These are phyloP conservation scores for Phaeophleospora eucalypticola DNA, from an alignment of 2,329 filamentous ascomycete genomes.

Conservation along the genomic window DNA sequence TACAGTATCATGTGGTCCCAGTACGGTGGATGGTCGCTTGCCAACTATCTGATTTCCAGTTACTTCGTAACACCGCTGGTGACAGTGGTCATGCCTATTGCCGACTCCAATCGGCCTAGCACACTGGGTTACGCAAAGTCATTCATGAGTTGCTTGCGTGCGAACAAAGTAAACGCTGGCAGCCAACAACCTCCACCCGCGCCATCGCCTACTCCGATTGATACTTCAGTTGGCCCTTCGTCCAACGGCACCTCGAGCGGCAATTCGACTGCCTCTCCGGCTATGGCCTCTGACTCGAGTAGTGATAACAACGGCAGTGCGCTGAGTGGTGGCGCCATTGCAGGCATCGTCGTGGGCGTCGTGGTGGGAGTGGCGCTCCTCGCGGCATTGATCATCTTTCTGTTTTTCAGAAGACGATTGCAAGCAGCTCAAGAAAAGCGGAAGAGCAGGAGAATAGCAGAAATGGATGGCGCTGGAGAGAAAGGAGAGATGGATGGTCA, in stretches of 20 bases:
- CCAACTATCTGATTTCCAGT: constrained; percentile 1
- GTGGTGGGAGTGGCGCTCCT: neutral
- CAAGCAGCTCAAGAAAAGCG: neutral
- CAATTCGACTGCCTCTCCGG: neutral
- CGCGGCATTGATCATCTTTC: neutral
- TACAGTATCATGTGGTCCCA: constrained; percentile 15
- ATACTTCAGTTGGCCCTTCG: too few relatives aligned
- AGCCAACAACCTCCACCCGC: constrained; percentile 1
- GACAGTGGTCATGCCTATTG: constrained; percentile 9
- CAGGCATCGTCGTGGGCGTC: neutral
- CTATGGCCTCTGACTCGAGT: too few relatives aligned
- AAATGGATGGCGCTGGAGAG: too few relatives aligned
- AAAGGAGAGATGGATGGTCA: too few relatives aligned
- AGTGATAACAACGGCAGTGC: too few relatives aligned
- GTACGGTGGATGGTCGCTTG: neutral
- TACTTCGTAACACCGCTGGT: constrained; percentile 1
- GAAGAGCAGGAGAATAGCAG: neutral
- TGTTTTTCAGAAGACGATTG: neutral
- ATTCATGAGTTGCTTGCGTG: constrained; percentile 4
- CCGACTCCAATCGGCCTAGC: constrained; percentile 6
- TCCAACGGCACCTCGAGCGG: neutral
- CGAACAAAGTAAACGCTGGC: constrained; percentile 1
- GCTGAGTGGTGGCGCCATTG: neutral
- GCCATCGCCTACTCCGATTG: constrained; percentile 5
- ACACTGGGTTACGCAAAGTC: constrained; percentile 5